These are phyloP conservation scores for Pseudogymnoascus sp. DNA, from an alignment of 2,329 filamentous ascomycete species.

Conservation along the genomic window DNA sequence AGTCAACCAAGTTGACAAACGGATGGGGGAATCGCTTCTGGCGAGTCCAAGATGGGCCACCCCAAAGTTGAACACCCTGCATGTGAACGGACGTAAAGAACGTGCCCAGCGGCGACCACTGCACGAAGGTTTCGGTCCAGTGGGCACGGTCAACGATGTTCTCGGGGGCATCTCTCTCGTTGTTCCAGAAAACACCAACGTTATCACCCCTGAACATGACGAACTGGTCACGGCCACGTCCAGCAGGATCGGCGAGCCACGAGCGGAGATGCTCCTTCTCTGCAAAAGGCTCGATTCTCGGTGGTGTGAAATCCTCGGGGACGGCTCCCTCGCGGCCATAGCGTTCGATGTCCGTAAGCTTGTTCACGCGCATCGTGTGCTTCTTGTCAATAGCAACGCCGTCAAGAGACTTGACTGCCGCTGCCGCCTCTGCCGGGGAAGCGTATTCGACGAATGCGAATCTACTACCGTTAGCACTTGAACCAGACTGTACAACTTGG, in stretches of 20 bases:
- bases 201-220: slow-evolving; percentile 87
- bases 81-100: slow-evolving; percentile 91
- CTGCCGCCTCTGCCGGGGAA: slow-evolving; percentile 78
- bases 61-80: slow-evolving; percentile 97
- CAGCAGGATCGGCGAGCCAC: slow-evolving; percentile 74
- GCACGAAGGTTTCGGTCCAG: slow-evolving; percentile 97
- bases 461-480: slow-evolving; percentile 37
- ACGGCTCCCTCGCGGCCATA: slow-evolving; percentile 90
- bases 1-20: slow-evolving; percentile 90
- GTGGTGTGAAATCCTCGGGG: slow-evolving; percentile 80
- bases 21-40: slow-evolving; percentile 92
- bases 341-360: slow-evolving; percentile 94
- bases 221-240: slow-evolving; percentile 86
- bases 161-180: slow-evolving; percentile 85
- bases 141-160: slow-evolving; percentile 82
- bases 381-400: slow-evolving; percentile 87
- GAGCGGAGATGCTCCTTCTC: slow-evolving; percentile 93
- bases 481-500: not conserved
- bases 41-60: slow-evolving; percentile 78
- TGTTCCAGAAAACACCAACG: slow-evolving; percentile 97
- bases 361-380: slow-evolving; percentile 93
- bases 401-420: slow-evolving; percentile 83
- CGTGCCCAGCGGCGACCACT: slow-evolving; percentile 94
- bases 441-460: slow-evolving; percentile 98
- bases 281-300: slow-evolving; percentile 73